A percentile compares a stretch with the other conserved stretches of the same genome.
Conservation (phyloP, 345 rosid species). For the Rhizophora apiculata region DNA sequence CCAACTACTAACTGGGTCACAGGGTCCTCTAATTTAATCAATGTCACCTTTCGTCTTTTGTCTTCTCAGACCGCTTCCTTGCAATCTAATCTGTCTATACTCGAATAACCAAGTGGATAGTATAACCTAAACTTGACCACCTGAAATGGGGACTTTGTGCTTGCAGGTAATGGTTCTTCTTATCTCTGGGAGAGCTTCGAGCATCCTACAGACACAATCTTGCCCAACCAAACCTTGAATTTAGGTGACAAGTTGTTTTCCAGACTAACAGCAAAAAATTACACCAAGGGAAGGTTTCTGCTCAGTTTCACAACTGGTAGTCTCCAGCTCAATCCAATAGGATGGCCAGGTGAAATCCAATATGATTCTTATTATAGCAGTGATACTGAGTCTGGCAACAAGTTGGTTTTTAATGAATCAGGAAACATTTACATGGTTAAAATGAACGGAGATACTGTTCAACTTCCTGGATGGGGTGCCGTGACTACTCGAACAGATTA, state of each 20-base stretch:
- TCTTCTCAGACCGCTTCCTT: no score
- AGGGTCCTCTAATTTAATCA: no score
- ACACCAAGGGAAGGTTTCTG: conserved; percentile 28
- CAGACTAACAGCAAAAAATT: conserved; percentile 7
- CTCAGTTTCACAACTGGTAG: conserved; percentile 22
- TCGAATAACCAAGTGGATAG: no score
- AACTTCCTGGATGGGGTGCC: no score
- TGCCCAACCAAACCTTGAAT: conserved; percentile 16
- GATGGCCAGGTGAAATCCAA: conserved; percentile 10
- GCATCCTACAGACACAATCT: conserved; percentile 19
- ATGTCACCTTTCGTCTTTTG: no score
- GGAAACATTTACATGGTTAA: no score
- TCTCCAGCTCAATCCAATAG: conserved; percentile 19
- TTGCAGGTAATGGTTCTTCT: not conserved
- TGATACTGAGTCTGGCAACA: conserved; percentile 1
- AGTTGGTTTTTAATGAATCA: not conserved
- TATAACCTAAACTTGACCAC: no score
- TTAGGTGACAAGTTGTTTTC: conserved; percentile 16
- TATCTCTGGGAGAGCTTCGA: conserved; percentile 22
- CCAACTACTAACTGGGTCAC: no score
- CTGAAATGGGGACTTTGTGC: no score
- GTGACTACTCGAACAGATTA: conserved; percentile 1
- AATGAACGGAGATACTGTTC: no score
- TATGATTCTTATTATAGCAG: not conserved
- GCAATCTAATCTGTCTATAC: no score